Evolutionary conservation across 1,284 basidiomycete species (phyloP).

Genomic region (Boletus sp.): DNA sequence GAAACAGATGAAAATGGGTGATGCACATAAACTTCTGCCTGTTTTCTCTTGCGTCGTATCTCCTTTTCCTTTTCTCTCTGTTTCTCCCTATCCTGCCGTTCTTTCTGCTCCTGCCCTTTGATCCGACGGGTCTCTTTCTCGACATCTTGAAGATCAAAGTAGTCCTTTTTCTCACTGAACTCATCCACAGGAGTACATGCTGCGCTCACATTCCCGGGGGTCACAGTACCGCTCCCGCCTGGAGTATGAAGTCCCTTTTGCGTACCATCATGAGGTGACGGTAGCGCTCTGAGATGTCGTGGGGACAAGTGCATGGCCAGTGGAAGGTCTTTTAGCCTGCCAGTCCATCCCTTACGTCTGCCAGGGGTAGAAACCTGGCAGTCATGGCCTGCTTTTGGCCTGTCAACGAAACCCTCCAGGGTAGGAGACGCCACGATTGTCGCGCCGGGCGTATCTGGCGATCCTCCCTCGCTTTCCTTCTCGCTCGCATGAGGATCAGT

Average conservation of each 20-base stretch:
- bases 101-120: conserved; percentile 24
- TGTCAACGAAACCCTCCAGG: background rate
- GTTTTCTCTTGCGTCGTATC: conserved; percentile 63
- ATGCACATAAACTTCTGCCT: conserved; percentile 74
- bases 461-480: conserved; percentile 11
- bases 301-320: conserved; percentile 15
- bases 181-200: conserved; percentile 23
- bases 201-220: conserved; percentile 20
- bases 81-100: conserved; percentile 37
- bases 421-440: conserved; percentile 21
- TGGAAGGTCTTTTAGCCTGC: conserved; percentile 25
- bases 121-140: conserved; percentile 18
- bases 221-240: conserved; percentile 16
- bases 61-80: conserved; percentile 44
- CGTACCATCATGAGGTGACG: conserved; percentile 17
- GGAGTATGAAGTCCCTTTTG: conserved; percentile 8
- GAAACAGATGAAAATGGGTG: background rate
- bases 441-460: conserved; percentile 16
- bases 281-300: conserved; percentile 11
- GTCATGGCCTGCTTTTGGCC: background rate
- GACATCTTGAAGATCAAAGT: conserved; percentile 25
- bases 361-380: conserved; percentile 3
- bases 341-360: conserved; percentile 26
- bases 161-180: conserved; percentile 23
- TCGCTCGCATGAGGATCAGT: background rate